A percentile compares a stretch with the other conserved stretches of the same genome.
These are phyloP conservation scores for Perkinsus olseni DNA, from an alignment of 169 alveolate species.

Conservation along the genomic window DNA sequence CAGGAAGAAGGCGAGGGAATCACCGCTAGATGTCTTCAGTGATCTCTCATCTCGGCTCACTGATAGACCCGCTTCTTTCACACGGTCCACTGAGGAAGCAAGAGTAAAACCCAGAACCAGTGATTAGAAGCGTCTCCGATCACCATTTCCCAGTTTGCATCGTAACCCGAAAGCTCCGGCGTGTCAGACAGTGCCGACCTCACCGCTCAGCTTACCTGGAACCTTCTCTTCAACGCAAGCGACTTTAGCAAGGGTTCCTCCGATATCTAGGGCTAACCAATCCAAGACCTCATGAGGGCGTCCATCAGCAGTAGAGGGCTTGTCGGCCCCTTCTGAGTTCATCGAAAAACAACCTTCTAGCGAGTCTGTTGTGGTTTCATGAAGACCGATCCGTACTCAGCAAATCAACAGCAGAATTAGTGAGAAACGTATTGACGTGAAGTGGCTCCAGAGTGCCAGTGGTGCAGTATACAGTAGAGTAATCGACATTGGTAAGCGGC, in stretches of 20 bases:
- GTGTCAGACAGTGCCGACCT: too few relatives aligned
- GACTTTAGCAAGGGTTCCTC: constrained; percentile 59
- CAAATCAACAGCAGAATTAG: not conserved
- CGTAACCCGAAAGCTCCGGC: too few relatives aligned
- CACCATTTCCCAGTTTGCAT: too few relatives aligned
- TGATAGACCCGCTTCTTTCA: not conserved
- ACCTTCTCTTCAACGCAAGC: constrained; percentile 29
- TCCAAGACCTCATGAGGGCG: not conserved
- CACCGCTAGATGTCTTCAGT: not conserved
- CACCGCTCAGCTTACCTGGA: not conserved
- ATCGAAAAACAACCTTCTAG: too few relatives aligned
- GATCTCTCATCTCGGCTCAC: not conserved
- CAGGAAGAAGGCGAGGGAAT: not conserved
- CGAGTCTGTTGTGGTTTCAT: too few relatives aligned
- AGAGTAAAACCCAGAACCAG: too few relatives aligned
- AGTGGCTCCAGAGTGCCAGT: not conserved
- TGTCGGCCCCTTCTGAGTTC: too few relatives aligned
- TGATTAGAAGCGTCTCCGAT: not conserved
- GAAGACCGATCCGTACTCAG: too few relatives aligned
- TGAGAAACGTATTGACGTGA: not conserved
- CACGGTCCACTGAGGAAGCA: not conserved
- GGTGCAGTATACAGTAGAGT: not conserved
- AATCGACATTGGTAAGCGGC: not conserved
- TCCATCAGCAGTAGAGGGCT: not conserved
- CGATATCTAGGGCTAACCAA: constrained; percentile 50